Percentiles rank a stretch among this genome's conserved stretches.
Evolutionary conservation across 352 stramenopile species (phyloP).

Genomic region (Halophytophthora polymorphica): DNA sequence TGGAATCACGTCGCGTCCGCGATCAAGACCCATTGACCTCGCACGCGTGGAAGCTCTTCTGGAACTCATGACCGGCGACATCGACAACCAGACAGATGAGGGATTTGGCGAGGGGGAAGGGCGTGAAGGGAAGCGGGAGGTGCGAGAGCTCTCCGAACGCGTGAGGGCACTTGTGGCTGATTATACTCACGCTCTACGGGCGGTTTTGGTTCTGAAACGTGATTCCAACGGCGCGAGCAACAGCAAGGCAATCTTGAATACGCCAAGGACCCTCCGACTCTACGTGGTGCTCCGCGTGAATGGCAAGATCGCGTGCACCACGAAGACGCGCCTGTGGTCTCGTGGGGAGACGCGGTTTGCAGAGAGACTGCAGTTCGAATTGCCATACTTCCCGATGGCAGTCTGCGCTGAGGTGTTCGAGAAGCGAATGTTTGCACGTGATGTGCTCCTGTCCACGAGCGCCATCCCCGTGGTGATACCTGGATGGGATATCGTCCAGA

Average conservation of each 20-base stretch:
- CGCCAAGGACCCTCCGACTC: slow-evolving; percentile 26
- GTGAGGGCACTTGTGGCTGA: slow-evolving; percentile 7
- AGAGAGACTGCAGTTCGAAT: slow-evolving; percentile 41
- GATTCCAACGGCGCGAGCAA: slow-evolving; percentile 2
- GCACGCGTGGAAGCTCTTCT: slow-evolving; percentile 35
- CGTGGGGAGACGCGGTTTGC: slow-evolving; percentile 41
- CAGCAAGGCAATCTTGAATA: not conserved
- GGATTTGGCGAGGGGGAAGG: not conserved
- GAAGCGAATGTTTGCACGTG: slow-evolving; percentile 21
- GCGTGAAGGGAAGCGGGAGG: slow-evolving; percentile 1
- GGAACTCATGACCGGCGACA: slow-evolving; percentile 24
- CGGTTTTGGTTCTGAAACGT: slow-evolving; percentile 17
- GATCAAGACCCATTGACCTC: slow-evolving; percentile 33
- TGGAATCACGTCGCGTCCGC: slow-evolving; percentile 17
- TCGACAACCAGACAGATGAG: slow-evolving; percentile 11
- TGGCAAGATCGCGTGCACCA: slow-evolving; percentile 33
- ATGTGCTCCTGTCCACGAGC: slow-evolving; percentile 46
- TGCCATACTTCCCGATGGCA: slow-evolving; percentile 49
- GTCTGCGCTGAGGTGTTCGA: slow-evolving; percentile 53
- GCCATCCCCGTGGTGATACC: slow-evolving; percentile 51
- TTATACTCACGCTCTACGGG: slow-evolving; percentile 12
- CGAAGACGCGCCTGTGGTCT: slow-evolving; percentile 19
- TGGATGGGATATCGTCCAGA: slow-evolving; percentile 24
- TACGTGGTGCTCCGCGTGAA: slow-evolving; percentile 44
- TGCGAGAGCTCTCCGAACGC: slow-evolving; percentile 21